Base-by-base conservation (phyloP, 805 yeast species). In the Clavispora phyllophila region DNA sequence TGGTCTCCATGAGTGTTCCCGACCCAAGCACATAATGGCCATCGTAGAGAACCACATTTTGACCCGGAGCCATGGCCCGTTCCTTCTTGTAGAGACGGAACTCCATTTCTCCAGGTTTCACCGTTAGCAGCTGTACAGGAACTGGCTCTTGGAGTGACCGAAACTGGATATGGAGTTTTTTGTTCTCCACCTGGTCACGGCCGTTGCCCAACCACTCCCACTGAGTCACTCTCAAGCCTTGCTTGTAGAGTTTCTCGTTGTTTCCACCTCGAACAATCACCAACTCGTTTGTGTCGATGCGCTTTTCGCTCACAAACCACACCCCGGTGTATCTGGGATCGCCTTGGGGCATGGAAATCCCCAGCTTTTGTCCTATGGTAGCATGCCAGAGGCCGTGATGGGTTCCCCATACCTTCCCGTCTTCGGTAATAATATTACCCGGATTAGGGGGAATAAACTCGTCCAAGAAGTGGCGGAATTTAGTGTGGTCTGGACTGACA, bases 331-430 rank as follows among this genome's bases (percentile, higher is more conserved):
- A 81, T 5, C 61, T 58, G 0, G 90, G 90, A 50, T 84, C 82
- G 0, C 90, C 91, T 60, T 93, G 98, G 0, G 97, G 97, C 86
- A 91, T 76, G 0, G 87, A 74, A 2, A 89, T 63, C 3, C 90
- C 81, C 14, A 83, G 75, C 48, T 82, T 78, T 63, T 93, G 98
- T 0, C 99, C 99, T 18, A 91, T 79, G 0, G 99, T 93, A n/a
- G 87, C 91, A 37, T 85, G 80, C 98, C 98, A 93, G 9, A 93
- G 59, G 0, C 99, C 99, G 22, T 75, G 66, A 61, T 93, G 99
- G 37, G 61, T 54, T 0, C 96, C 98, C 79, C 93, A 88, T 0
- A 79, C 70, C 40, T 64, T 67, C 4, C 95, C 95, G 43, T 79
- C 84, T 43, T 75, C 78, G 0, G 90, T 84, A n/a, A 87, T 72